Conservation (phyloP, 2,329 filamentous ascomycete genomes). For the Juglanconis oblonga region DNA sequence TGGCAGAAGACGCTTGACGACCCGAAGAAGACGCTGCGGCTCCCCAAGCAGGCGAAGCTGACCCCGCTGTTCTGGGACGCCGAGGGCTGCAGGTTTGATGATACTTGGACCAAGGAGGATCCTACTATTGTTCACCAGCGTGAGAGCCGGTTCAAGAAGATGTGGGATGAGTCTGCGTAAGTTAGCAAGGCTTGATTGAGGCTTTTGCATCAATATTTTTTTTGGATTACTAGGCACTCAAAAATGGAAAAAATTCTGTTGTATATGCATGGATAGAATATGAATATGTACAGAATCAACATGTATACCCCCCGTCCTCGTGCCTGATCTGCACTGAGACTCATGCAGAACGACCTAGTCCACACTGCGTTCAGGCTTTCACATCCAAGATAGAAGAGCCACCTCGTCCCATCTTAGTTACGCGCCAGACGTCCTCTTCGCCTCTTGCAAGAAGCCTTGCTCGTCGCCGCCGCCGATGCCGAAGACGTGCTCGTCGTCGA, state of each 20-base stretch:
- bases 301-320: no score
- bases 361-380: no score
- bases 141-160: not conserved
- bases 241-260: no score
- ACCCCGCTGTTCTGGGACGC: not conserved
- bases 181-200: not conserved
- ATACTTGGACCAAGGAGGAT: not conserved
- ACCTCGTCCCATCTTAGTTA: not conserved
- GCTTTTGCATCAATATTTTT: not conserved
- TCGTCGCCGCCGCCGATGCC: not conserved
- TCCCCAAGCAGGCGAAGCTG: not conserved
- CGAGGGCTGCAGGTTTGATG: not conserved
- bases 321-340: no score
- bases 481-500: not conserved
- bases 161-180: no score
- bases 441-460: slow-evolving; percentile 2
- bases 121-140: not conserved
- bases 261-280: no score
- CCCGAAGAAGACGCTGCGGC: not conserved
- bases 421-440: not conserved
- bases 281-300: no score
- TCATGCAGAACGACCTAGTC: no score
- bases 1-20: not conserved
- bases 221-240: no score
- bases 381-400: not conserved